These are phyloP conservation scores for Apophysomyces trapeziformis DNA, from an alignment of 371 early-diverging fungal species.

Conservation along the genomic window DNA sequence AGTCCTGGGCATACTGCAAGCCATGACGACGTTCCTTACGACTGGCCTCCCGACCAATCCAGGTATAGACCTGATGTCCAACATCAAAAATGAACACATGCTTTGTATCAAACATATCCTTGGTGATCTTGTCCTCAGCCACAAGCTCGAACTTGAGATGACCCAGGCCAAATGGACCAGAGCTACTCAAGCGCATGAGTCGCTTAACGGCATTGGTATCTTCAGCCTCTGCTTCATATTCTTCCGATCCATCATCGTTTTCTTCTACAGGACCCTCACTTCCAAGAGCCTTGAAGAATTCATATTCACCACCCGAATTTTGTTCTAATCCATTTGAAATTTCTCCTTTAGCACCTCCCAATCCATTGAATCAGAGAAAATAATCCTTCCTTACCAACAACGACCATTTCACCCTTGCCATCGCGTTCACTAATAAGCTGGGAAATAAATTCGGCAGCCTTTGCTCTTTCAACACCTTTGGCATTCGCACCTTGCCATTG, in stretches of 20 bases:
- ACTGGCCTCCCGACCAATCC: conserved; percentile 66
- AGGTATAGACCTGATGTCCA: conserved; percentile 63
- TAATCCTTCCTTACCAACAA: conserved; percentile 56
- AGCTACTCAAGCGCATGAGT: conserved; percentile 47
- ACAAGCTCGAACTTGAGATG: conserved; percentile 49
- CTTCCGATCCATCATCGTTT: conserved; percentile 41
- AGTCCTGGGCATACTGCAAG: conserved; percentile 66
- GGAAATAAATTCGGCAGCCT: conserved; percentile 73
- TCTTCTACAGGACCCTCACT: conserved; percentile 61
- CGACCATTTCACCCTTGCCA: conserved; percentile 65
- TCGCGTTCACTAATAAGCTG: conserved; percentile 67
- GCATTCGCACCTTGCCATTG: conserved; percentile 78
- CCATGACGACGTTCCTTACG: conserved; percentile 62
- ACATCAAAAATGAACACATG: conserved; percentile 70
- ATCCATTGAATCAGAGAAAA: too few relatives aligned
- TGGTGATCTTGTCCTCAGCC: conserved; percentile 50
- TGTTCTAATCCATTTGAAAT: conserved; percentile 51
- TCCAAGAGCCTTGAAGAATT: conserved; percentile 73
- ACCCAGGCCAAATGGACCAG: conserved; percentile 39
- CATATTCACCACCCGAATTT: conserved; percentile 60
- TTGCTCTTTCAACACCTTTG: conserved; percentile 72
- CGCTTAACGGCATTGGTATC: conserved; percentile 46
- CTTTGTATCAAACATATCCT: conserved; percentile 55
- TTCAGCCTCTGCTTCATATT: conserved; percentile 32
- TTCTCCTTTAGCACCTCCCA: too few relatives aligned